A percentile compares a stretch with the other conserved stretches of the same genome.
These are phyloP conservation scores for Coccomyxa sp. DNA, from an alignment of 139 green algal genomes.

Conservation along the genomic window DNA sequence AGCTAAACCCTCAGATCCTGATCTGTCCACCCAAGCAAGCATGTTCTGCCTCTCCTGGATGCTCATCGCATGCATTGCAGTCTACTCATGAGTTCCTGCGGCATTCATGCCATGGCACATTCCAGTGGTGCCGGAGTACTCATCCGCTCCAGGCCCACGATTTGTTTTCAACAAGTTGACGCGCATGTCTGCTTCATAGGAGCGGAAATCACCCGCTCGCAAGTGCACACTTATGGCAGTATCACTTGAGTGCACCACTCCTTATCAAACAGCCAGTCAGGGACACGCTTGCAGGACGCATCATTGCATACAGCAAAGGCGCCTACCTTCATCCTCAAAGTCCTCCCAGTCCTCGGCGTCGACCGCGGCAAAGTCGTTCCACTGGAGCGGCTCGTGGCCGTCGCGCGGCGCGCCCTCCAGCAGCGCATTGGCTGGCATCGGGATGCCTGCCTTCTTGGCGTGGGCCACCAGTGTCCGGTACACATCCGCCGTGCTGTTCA, in stretches of 20 bases:
- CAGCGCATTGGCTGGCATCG: slow-evolving; percentile 15
- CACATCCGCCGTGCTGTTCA: slow-evolving; percentile 13
- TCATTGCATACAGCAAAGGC: slow-evolving; percentile 5
- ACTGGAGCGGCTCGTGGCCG: slow-evolving; percentile 2
- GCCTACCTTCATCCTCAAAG: slow-evolving; percentile 27
- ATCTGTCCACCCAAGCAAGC: background rate
- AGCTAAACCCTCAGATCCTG: background rate
- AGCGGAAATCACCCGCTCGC: background rate
- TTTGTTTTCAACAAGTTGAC: no score
- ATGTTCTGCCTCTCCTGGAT: no score
- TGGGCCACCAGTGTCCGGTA: slow-evolving; percentile 8
- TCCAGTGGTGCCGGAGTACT: no score
- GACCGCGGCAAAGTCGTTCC: slow-evolving; percentile 21
- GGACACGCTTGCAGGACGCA: slow-evolving; percentile 1
- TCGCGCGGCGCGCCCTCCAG: background rate
- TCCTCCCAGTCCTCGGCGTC: slow-evolving; percentile 26
- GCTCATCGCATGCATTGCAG: no score
- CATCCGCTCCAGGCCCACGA: no score
- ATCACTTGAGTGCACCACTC: background rate
- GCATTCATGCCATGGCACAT: no score
- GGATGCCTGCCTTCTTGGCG: slow-evolving; percentile 10
- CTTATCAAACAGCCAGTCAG: background rate
- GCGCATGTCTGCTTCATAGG: no score
- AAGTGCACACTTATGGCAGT: background rate
- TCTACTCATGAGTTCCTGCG: no score